A percentile compares a stretch with the other conserved stretches of the same genome.
phyloP scores from a whole-genome alignment of 2,329 filamentous ascomycete species.

The Penicillium hordei region DNA sequence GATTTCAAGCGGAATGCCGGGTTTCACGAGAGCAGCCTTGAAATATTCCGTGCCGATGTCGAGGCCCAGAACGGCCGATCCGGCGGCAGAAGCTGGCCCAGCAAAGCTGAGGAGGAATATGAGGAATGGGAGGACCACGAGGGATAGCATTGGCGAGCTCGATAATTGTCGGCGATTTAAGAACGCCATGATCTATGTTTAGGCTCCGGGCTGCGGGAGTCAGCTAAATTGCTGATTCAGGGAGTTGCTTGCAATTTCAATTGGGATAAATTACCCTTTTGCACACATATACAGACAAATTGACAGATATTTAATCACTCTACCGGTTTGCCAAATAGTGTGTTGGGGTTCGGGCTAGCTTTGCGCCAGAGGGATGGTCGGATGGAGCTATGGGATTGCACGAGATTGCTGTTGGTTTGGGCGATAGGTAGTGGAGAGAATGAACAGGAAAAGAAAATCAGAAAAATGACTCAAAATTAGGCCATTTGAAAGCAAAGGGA shows the following conservation, averaged over 20 bases:
- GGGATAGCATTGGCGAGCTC: constrained; percentile 39
- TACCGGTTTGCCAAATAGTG: constrained; percentile 16
- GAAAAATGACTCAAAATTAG: constrained; percentile 15
- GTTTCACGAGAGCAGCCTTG: constrained; percentile 94
- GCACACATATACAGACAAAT: constrained; percentile 12
- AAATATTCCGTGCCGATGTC: constrained; percentile 96
- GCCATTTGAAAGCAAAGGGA: constrained; percentile 32
- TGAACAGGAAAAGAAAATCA: not conserved
- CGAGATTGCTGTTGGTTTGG: not conserved
- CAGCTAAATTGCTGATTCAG: constrained; percentile 4
- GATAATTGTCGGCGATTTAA: constrained; percentile 30
- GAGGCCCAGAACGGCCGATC: constrained; percentile 81
- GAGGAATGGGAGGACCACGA: constrained; percentile 52
- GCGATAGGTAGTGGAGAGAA: not conserved
- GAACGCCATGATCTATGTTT: constrained; percentile 35
- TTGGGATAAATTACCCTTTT: not conserved
- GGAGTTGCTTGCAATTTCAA: not conserved
- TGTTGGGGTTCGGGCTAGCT: constrained; percentile 15
- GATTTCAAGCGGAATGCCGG: constrained; percentile 94
- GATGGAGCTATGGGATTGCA: constrained; percentile 14
- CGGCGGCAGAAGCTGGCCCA: constrained; percentile 58
- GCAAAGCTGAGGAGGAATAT: constrained; percentile 57
- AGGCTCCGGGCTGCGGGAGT: constrained; percentile 22
- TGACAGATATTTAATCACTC: constrained; percentile 2
- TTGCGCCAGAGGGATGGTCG: constrained; percentile 17